Percentiles rank a stretch among this genome's conserved stretches.
Conservation (phyloP, 108 stramenopile species). For the Hondaea fermentalgiana region DNA sequence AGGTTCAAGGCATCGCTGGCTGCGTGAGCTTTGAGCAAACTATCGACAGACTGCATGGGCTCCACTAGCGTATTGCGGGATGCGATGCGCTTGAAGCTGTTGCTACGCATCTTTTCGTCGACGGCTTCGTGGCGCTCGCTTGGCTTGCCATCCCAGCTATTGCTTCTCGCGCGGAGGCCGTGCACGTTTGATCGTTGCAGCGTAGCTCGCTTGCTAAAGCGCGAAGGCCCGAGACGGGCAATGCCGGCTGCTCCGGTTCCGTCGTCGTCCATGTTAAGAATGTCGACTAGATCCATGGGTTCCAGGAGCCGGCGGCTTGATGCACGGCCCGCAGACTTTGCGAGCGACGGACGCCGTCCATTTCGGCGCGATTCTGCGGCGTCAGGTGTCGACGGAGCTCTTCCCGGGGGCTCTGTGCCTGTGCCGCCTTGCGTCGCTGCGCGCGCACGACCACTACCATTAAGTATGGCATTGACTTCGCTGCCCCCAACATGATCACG, state of each 20-base stretch:
- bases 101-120: neutral
- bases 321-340: neutral
- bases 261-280: neutral
- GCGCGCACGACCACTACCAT: no score
- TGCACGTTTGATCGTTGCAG: neutral
- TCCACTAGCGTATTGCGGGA: neutral
- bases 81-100: neutral
- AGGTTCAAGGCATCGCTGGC: neutral
- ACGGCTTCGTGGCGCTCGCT: neutral
- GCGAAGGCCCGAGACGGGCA: neutral
- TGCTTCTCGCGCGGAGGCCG: neutral
- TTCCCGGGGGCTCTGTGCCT: no score
- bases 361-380: no score
- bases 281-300: neutral
- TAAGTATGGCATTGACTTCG: no score
- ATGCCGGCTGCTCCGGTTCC: neutral
- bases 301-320: neutral
- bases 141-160: neutral
- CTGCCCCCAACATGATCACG: no score
- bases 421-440: no score
- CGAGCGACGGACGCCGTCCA: no score
- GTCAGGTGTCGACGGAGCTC: no score
- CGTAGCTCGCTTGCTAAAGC: neutral
- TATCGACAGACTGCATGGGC: neutral
- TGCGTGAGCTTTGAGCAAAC: neutral